Conservation (phyloP, 805 yeast species). For the Myxozyma mucilagina region DNA sequence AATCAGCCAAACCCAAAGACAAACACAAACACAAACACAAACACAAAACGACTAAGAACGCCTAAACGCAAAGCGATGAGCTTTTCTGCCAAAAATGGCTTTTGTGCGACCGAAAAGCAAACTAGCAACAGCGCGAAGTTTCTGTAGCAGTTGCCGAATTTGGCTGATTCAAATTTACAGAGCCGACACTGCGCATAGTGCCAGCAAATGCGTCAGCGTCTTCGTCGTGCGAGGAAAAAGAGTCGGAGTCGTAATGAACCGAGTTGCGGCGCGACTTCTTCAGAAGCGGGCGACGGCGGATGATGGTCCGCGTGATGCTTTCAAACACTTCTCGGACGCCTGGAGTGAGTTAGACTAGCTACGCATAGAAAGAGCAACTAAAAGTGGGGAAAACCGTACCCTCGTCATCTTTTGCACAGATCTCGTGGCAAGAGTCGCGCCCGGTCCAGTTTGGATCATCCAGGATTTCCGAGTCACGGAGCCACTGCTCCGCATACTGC, state of each 20-base stretch:
- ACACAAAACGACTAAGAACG: background rate
- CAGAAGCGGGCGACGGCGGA: conserved; percentile 35
- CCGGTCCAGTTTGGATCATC: conserved; percentile 30
- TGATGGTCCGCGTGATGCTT: conserved; percentile 38
- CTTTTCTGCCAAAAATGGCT: background rate
- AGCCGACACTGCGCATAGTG: conserved; percentile 26
- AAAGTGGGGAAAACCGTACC: conserved; percentile 1
- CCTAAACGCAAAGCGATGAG: background rate
- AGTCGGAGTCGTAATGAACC: conserved; percentile 30
- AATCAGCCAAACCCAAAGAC: too few species aligned
- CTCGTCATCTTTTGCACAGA: conserved; percentile 41
- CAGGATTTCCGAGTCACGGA: conserved; percentile 27
- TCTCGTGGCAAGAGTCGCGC: conserved; percentile 40
- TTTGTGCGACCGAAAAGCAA: background rate
- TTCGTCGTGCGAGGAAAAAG: conserved; percentile 26
- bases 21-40: background rate
- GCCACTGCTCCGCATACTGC: conserved; percentile 37
- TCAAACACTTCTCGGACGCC: conserved; percentile 42
- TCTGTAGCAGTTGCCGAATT: background rate
- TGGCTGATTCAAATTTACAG: conserved; percentile 19
- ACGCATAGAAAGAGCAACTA: background rate
- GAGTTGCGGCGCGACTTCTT: conserved; percentile 31
- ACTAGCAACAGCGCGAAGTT: conserved; percentile 14
- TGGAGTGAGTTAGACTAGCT: background rate
- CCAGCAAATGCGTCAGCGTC: conserved; percentile 12